Conservation (phyloP, 2,329 filamentous ascomycete species). For the Drechslerella dactyloides region DNA sequence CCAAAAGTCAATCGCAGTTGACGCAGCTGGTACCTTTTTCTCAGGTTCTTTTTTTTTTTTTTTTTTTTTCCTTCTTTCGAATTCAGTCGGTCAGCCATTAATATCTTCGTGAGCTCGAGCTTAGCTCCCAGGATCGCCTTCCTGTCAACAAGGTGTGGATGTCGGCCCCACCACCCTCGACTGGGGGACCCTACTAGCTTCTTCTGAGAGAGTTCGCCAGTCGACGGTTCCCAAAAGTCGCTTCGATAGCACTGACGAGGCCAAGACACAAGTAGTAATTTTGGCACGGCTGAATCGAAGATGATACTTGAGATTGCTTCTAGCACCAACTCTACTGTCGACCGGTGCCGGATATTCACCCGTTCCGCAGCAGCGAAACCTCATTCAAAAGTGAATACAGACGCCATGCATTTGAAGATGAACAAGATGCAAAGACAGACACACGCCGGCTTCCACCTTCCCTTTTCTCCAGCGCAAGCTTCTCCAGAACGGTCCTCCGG, state of each 20-base stretch:
- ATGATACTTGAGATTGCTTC: not conserved
- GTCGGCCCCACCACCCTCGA: constrained; percentile 29
- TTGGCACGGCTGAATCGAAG: not conserved
- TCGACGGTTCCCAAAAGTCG: not conserved
- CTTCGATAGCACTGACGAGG: not conserved
- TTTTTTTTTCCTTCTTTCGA: constrained; percentile 22
- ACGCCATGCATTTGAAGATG: not conserved
- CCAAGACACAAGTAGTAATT: not conserved
- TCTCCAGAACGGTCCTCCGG: constrained; percentile 15
- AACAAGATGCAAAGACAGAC: not conserved
- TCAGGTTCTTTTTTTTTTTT: constrained; percentile 21
- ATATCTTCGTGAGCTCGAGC: not conserved
- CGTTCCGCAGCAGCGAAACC: no score
- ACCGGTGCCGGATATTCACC: not conserved
- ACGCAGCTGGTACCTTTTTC: constrained; percentile 25
- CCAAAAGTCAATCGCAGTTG: constrained; percentile 38
- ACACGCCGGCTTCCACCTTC: constrained; percentile 29
- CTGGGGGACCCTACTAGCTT: constrained; percentile 21
- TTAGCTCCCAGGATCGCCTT: constrained; percentile 6
- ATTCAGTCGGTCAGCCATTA: not conserved
- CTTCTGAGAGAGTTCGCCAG: constrained; percentile 1
- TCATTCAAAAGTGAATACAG: no score
- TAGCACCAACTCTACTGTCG: no score
- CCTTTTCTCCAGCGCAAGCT: constrained; percentile 18
- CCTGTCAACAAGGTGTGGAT: constrained; percentile 20